Percentiles rank a stretch among this genome's conserved stretches.
Evolutionary conservation across 2,329 filamentous ascomycete genomes (phyloP).

Genomic region (Pseudodiploospora longispora): DNA sequence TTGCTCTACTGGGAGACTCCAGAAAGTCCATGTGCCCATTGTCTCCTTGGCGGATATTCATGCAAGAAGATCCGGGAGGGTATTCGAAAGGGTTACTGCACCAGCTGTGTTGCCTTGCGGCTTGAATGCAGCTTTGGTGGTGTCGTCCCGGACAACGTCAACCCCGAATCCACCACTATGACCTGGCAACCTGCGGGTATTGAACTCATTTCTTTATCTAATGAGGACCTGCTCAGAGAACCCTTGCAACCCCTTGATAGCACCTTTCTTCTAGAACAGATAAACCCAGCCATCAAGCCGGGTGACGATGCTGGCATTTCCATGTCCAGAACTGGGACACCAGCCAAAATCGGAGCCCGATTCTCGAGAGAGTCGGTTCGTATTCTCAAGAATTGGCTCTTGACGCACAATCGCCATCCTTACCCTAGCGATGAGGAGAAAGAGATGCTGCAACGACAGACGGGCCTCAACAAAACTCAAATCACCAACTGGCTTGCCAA

Average conservation of each 20-base stretch:
- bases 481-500: conserved; percentile 93
- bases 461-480: conserved; percentile 73
- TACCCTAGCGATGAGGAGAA: conserved; percentile 87
- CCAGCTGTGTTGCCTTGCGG: conserved; percentile 53
- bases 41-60: conserved; percentile 42
- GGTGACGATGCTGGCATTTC: conserved; percentile 4
- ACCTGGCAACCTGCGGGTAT: conserved; percentile 22
- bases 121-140: conserved; percentile 49
- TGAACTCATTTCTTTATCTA: conserved; percentile 28
- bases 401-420: conserved; percentile 70
- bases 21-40: conserved; percentile 43
- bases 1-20: conserved; percentile 31
- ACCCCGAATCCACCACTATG: conserved; percentile 29
- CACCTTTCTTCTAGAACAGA: conserved; percentile 19
- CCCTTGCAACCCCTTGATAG: conserved; percentile 17
- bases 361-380: conserved; percentile 76
- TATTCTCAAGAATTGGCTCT: conserved; percentile 77
- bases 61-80: conserved; percentile 55
- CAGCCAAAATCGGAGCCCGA: conserved; percentile 60
- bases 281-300: conserved; percentile 8
- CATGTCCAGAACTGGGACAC: conserved; percentile 19
- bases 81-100: conserved; percentile 52
- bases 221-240: conserved; percentile 18
- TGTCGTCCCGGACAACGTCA: conserved; percentile 23
- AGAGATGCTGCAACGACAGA: conserved; percentile 66